Conservation (phyloP, 169 alveolate genomes). For the Plasmodium gallinaceum region DNA sequence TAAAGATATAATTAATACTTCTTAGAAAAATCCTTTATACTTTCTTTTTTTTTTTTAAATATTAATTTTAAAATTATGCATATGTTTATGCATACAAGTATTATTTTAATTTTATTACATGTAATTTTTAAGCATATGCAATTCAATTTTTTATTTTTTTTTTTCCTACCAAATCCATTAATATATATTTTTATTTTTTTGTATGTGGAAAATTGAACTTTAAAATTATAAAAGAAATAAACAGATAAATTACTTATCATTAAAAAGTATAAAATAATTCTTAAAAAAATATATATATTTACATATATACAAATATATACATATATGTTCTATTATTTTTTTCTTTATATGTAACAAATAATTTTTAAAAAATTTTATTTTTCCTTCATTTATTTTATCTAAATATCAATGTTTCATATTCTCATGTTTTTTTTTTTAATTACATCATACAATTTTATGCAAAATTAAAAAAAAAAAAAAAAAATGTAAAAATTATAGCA, state of each 20-base stretch:
- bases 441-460: background rate
- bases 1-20: background rate
- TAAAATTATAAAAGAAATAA: too few species aligned
- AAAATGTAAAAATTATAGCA: background rate
- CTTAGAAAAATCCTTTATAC: background rate
- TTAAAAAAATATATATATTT: background rate
- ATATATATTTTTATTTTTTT: background rate
- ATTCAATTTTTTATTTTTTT: background rate
- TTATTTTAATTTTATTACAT: background rate
- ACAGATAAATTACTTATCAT: too few species aligned
- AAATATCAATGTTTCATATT: background rate
- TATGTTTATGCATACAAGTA: background rate
- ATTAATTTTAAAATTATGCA: background rate
- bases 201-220: background rate
- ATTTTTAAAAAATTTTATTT: background rate
- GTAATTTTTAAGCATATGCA: background rate
- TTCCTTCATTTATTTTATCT: background rate
- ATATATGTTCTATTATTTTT: background rate
- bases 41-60: background rate
- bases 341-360: background rate
- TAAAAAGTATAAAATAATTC: too few species aligned
- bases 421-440: background rate
- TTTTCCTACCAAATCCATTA: conserved; percentile 5
- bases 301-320: conserved; percentile 5
- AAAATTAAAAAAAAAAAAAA: background rate